These are phyloP conservation scores for Neonectria ditissima DNA, from an alignment of 2,329 filamentous ascomycete genomes.

Conservation along the genomic window DNA sequence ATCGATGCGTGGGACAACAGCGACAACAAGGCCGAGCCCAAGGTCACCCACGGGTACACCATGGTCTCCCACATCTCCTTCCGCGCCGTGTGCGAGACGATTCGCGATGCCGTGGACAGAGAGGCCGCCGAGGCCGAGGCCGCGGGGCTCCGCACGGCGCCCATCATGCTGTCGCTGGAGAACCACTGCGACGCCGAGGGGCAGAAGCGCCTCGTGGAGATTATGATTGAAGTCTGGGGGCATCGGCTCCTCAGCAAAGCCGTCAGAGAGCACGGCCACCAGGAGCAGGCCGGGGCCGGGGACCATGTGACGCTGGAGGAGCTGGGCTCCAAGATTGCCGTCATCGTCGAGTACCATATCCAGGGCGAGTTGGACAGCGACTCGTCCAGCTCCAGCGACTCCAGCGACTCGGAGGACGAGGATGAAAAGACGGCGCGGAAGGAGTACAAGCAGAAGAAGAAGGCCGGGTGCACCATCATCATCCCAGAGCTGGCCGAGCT, in stretches of 20 bases:
- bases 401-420: constrained; percentile 55
- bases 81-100: constrained; percentile 73
- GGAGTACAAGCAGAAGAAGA: constrained; percentile 66
- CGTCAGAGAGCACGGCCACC: constrained; percentile 66
- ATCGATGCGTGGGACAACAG: constrained; percentile 79
- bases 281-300: constrained; percentile 63
- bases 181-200: constrained; percentile 73
- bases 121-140: constrained; percentile 60
- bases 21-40: constrained; percentile 71
- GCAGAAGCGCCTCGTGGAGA: constrained; percentile 70
- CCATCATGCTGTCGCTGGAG: constrained; percentile 74
- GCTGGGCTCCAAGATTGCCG: constrained; percentile 71
- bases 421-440: constrained; percentile 60
- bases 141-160: constrained; percentile 59
- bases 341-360: constrained; percentile 77
- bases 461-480: constrained; percentile 62
- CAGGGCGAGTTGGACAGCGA: constrained; percentile 60
- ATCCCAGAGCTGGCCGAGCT: constrained; percentile 74
- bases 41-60: constrained; percentile 78
- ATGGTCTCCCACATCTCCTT: constrained; percentile 75
- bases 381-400: constrained; percentile 40
- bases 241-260: constrained; percentile 69
- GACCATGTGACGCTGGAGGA: constrained; percentile 69
- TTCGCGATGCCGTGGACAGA: constrained; percentile 70
- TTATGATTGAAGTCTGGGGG: constrained; percentile 74